Evolutionary conservation across 2,329 filamentous ascomycete species (phyloP).

Genomic region (Aspergillus sp.): DNA sequence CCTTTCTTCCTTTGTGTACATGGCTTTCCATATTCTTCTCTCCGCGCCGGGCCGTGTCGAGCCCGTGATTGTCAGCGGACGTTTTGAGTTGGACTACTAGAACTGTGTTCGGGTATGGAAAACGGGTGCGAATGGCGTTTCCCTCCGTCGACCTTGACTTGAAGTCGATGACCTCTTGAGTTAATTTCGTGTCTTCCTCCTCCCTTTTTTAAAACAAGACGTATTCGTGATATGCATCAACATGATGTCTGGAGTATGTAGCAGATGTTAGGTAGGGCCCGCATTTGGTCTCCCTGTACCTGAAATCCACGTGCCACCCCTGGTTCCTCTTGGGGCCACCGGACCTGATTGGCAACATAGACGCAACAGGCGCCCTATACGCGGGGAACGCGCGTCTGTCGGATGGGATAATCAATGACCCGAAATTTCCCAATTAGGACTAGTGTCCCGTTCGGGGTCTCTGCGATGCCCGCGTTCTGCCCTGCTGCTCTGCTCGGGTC

Average conservation of each 20-base stretch:
- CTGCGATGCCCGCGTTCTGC: slow-evolving; percentile 36
- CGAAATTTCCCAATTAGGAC: slow-evolving; percentile 28
- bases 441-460: slow-evolving; percentile 39
- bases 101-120: slow-evolving; percentile 44
- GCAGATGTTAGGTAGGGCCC: no score
- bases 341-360: not conserved
- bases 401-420: slow-evolving; percentile 27
- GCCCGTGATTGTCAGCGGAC: slow-evolving; percentile 27
- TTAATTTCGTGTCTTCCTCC: slow-evolving; percentile 4
- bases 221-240: slow-evolving; percentile 28
- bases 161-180: slow-evolving; percentile 30
- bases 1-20: slow-evolving; percentile 38
- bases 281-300: no score
- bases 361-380: not conserved
- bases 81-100: slow-evolving; percentile 39
- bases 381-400: slow-evolving; percentile 15
- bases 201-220: slow-evolving; percentile 26
- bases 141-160: slow-evolving; percentile 26
- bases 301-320: not conserved
- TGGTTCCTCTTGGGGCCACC: not conserved
- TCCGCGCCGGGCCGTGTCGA: slow-evolving; percentile 23
- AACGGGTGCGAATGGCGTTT: slow-evolving; percentile 44
- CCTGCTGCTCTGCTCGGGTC: slow-evolving; percentile 24
- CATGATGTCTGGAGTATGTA: not conserved
- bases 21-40: slow-evolving; percentile 39